phyloP scores from a whole-genome alignment of 2,329 filamentous ascomycete species.

The Tolypocladium amazonense region DNA sequence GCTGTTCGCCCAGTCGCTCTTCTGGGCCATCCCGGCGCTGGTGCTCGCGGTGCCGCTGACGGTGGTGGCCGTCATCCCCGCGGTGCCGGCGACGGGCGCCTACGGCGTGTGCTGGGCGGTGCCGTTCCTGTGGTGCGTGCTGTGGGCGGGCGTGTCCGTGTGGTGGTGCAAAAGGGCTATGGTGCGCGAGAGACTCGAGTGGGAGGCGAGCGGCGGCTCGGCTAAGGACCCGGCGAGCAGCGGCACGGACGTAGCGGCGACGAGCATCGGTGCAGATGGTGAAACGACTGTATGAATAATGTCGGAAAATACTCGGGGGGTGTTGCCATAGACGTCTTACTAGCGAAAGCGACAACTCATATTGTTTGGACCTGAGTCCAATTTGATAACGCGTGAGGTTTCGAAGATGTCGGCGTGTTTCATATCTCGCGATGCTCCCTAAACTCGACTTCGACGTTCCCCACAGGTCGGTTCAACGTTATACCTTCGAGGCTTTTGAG shows the following conservation, averaged over 20 bases:
- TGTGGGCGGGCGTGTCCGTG: slow-evolving; percentile 24
- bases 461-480: neutral
- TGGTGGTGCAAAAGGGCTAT: slow-evolving; percentile 26
- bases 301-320: neutral
- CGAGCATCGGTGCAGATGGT: neutral
- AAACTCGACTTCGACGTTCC: neutral
- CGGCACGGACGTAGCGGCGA: neutral
- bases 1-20: slow-evolving; percentile 27
- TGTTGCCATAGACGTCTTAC: neutral
- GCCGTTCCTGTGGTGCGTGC: slow-evolving; percentile 24
- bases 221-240: neutral
- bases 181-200: slow-evolving; percentile 24
- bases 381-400: neutral
- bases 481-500: neutral
- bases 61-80: slow-evolving; percentile 21
- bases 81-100: slow-evolving; percentile 22
- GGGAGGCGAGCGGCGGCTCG: slow-evolving; percentile 14
- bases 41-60: slow-evolving; percentile 25
- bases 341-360: neutral
- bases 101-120: slow-evolving; percentile 29
- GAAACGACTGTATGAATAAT: neutral
- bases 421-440: neutral
- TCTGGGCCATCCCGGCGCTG: slow-evolving; percentile 28
- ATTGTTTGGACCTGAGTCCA: neutral
- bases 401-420: neutral